Conservation (phyloP, 441 rosid genomes). For the Melastoma candidum region DNA sequence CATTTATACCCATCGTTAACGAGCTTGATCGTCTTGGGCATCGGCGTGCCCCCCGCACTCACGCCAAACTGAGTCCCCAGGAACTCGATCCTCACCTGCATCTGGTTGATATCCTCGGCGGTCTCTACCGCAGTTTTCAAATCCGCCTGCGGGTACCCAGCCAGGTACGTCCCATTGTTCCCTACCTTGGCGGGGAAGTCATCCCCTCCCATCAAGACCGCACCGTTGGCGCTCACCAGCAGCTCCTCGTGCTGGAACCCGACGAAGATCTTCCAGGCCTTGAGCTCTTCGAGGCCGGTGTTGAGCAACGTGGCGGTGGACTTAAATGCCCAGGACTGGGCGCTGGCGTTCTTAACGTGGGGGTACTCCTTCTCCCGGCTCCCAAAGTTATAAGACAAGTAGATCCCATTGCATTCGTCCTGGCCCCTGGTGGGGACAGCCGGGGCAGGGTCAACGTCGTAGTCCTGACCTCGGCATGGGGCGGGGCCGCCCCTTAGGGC, state of each 20-base stretch:
- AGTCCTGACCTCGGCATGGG: too few relatives aligned
- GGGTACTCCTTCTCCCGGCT: constrained; percentile 38
- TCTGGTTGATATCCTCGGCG: constrained; percentile 46
- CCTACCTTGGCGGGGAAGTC: constrained; percentile 42
- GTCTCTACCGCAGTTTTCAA: constrained; percentile 49
- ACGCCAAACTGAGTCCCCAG: constrained; percentile 49
- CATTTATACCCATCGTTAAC: constrained; percentile 36
- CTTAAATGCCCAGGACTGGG: constrained; percentile 81
- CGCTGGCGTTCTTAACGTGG: constrained; percentile 27
- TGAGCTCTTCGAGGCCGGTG: constrained; percentile 47
- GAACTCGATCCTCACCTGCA: constrained; percentile 29
- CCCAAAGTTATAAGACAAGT: constrained; percentile 46
- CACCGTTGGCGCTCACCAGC: constrained; percentile 51
- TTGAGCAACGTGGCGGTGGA: constrained; percentile 59
- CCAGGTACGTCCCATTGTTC: constrained; percentile 41
- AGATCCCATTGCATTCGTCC: constrained; percentile 54
- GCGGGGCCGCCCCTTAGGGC: too few relatives aligned
- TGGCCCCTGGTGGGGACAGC: constrained; percentile 11
- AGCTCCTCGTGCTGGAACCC: constrained; percentile 64
- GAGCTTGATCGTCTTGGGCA: constrained; percentile 44
- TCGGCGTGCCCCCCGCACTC: constrained; percentile 27
- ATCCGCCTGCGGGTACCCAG: constrained; percentile 31
- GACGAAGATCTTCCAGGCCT: constrained; percentile 61
- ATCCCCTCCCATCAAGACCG: constrained; percentile 25
- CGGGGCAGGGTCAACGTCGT: too few relatives aligned